phyloP scores from a whole-genome alignment of 352 stramenopile species.

The Stramenopiles sp. region DNA sequence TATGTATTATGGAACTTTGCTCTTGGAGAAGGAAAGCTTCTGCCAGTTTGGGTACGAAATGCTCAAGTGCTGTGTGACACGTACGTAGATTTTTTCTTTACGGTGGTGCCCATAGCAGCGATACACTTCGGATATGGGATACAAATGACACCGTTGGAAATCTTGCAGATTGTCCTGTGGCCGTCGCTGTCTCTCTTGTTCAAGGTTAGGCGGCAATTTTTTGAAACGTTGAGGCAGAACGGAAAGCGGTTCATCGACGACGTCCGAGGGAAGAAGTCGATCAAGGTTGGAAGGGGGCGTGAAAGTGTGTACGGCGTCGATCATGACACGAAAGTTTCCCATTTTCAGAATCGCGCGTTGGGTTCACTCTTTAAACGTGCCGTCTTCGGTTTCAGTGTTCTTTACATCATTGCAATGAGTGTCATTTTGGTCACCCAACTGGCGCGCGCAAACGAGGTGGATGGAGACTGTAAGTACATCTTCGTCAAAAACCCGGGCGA shows the following conservation, averaged over 20 bases:
- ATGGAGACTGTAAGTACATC: too few species aligned
- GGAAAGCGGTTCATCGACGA: neutral
- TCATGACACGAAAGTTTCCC: neutral
- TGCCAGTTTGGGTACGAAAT: neutral
- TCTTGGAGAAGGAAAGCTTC: neutral
- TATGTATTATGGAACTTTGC: neutral
- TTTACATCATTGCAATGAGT: too few species aligned
- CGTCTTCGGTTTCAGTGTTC: neutral
- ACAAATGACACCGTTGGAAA: neutral
- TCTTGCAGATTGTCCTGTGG: neutral
- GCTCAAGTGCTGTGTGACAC: neutral
- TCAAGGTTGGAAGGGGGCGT: neutral
- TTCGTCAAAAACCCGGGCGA: too few species aligned
- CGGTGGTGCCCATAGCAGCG: neutral
- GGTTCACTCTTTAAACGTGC: neutral
- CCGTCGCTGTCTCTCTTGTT: neutral
- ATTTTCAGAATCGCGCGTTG: neutral
- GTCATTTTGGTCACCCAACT: too few species aligned
- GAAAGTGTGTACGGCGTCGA: neutral
- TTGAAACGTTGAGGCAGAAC: neutral
- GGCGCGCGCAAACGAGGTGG: too few species aligned
- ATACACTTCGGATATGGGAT: neutral
- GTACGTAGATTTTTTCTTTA: neutral
- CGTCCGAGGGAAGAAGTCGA: neutral
- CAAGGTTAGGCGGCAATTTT: neutral